Percentiles rank a stretch among this genome's conserved stretches.
Evolutionary conservation across 441 rosid species (phyloP).

Genomic region (Pelargonium citronellum): DNA sequence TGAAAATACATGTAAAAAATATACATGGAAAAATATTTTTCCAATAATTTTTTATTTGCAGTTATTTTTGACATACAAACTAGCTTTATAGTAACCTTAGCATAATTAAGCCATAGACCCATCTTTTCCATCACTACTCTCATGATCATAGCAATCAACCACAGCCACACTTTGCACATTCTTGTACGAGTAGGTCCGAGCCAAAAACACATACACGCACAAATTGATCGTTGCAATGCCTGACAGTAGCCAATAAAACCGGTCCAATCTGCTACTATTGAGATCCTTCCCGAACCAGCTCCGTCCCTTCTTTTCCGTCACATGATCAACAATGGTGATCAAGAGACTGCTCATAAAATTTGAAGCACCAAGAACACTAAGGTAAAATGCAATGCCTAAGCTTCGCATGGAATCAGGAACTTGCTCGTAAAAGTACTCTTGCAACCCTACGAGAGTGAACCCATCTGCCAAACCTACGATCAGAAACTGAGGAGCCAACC

Average conservation of each 20-base stretch:
- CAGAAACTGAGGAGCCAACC: constrained; percentile 69
- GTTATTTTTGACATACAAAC: no score
- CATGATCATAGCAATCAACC: constrained; percentile 37
- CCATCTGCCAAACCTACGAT: constrained; percentile 61
- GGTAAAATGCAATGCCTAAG: constrained; percentile 70
- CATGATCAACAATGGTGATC: constrained; percentile 52
- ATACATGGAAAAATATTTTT: no score
- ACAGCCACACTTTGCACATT: constrained; percentile 50
- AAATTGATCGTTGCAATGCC: constrained; percentile 42
- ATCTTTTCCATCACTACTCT: no score
- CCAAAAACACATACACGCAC: constrained; percentile 49
- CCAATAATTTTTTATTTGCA: no score
- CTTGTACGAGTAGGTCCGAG: constrained; percentile 67
- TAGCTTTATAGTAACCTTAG: no score
- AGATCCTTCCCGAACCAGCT: constrained; percentile 83
- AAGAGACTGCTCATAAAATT: constrained; percentile 63
- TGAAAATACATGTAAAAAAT: no score
- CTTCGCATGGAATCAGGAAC: constrained; percentile 86
- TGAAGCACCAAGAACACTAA: constrained; percentile 67
- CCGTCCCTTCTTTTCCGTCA: constrained; percentile 42
- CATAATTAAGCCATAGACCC: no score
- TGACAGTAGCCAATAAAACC: constrained; percentile 70
- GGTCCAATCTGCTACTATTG: constrained; percentile 69
- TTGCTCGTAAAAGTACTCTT: constrained; percentile 77
- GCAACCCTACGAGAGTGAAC: constrained; percentile 69